Evolutionary conservation across 176 grass and related monocot species (phyloP).

Genomic region (Oryza meridionalis): DNA sequence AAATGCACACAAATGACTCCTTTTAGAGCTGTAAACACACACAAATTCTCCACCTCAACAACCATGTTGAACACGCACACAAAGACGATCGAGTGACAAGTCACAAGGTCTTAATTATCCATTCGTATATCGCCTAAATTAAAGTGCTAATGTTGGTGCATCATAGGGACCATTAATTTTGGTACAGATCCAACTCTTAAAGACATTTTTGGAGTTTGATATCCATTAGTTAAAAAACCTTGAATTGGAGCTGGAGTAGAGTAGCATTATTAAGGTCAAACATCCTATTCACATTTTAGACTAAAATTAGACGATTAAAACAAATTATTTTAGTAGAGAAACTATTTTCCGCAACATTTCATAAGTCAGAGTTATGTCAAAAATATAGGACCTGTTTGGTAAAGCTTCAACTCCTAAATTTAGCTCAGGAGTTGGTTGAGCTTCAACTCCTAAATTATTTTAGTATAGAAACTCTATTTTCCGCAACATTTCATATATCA

Average conservation of each 20-base stretch:
- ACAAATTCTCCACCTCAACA: neutral
- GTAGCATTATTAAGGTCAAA: neutral
- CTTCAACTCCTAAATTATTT: neutral
- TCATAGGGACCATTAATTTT: neutral
- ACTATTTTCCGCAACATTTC: neutral
- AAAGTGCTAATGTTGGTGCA: neutral
- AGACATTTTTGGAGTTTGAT: neutral
- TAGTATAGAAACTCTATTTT: neutral
- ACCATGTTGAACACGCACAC: slow-evolving; percentile 11
- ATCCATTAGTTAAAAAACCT: neutral
- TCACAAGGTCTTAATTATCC: slow-evolving; percentile 26
- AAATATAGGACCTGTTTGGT: neutral
- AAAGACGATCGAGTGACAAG: neutral
- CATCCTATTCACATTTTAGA: neutral
- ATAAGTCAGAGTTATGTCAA: neutral
- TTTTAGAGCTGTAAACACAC: slow-evolving; percentile 22
- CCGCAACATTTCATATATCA: neutral
- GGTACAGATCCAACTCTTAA: neutral
- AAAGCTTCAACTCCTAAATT: too few relatives aligned
- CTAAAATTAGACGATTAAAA: neutral
- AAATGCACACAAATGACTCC: neutral
- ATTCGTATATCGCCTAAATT: neutral
- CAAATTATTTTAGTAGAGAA: neutral
- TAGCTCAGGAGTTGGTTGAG: too few relatives aligned
- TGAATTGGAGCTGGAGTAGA: neutral